Conservation (phyloP, 306 rosid species). For the Medicago arabica region DNA sequence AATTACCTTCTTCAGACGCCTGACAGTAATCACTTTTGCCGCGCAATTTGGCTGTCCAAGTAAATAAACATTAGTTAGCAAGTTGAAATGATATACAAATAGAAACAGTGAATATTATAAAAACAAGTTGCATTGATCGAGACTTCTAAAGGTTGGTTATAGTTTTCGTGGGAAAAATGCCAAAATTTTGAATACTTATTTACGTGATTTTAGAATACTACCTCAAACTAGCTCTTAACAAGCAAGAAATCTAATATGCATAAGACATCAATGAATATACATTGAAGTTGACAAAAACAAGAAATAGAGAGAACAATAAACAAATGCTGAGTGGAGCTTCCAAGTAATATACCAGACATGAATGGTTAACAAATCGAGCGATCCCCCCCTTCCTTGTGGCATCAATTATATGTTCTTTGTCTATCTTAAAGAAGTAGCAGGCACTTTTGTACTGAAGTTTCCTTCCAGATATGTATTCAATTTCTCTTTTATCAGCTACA, state of each 20-base stretch:
- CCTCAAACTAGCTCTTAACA: constrained; percentile 16
- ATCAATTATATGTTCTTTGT: constrained; percentile 74
- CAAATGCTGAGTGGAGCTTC: background rate
- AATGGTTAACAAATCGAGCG: constrained; percentile 81
- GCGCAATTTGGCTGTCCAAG: constrained; percentile 71
- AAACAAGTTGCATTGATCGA: background rate
- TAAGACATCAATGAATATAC: background rate
- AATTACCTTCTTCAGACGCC: constrained; percentile 70
- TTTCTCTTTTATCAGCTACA: constrained; percentile 74
- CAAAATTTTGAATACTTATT: no score
- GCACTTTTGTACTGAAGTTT: constrained; percentile 79
- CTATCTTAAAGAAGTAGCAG: constrained; percentile 80
- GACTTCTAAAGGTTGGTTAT: constrained; percentile 8
- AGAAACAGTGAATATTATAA: background rate
- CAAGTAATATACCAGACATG: constrained; percentile 66
- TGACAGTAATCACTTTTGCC: constrained; percentile 67
- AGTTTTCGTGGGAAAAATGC: constrained; percentile 11
- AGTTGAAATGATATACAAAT: background rate
- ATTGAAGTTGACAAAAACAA: constrained; percentile 12
- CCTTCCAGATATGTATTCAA: constrained; percentile 68
- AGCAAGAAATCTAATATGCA: background rate
- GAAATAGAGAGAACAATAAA: background rate
- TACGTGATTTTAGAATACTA: background rate
- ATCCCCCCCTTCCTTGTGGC: constrained; percentile 81
- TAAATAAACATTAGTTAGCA: constrained; percentile 34